Base-by-base conservation (phyloP, 75 land plant species). In the Chamaecyparis obtusa region DNA sequence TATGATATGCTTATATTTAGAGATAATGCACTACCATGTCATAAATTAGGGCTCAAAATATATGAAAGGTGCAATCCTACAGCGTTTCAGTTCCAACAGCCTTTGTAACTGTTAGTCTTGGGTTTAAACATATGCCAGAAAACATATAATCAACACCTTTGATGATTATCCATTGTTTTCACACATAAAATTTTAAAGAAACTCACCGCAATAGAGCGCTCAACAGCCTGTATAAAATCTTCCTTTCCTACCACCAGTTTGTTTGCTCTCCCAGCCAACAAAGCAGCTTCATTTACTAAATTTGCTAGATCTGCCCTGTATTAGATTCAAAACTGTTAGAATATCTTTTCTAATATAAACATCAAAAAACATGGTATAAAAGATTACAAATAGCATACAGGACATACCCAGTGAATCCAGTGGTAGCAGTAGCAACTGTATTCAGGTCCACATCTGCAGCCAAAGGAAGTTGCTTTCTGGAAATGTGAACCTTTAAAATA, bases 291-390 rank as follows among this genome's bases (percentile, higher is more conserved):
- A 90, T 98, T 98, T 27, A 98, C 99, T 85, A 98, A 89, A 87
- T 98, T 98, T 88, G 99, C 99, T n/a, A 98, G 91, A 84, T 98
- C 99, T 88, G 99, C 99, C 93, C 99, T 98, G 96, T 83, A 87
- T 35, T 83, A 86, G 37, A 15, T 85, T 56, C 16, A 86, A 90
- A 71, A 60, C 16, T 44, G 69, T 30, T 83, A 83, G 16, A 41
- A 46, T 84, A 49, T 64, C 86, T 43, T 81, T 48, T n/a, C 17
- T 19, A 46, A 41, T 64, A 79, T 60, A 10, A 87, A 88, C 78
- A 86, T 11, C 88, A 90, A 84, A 11, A n/a, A 24, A 35, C 8
- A 85, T 21, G 32, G 19, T 15, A n/a, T 39, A n/a, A 86, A 71
- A 1, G 17, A 51, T 43, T 27, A 60, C 32, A 37, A 76, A 71